Conservation (phyloP, 2,329 filamentous ascomycete genomes). For the Didymosphaeria variabile region DNA sequence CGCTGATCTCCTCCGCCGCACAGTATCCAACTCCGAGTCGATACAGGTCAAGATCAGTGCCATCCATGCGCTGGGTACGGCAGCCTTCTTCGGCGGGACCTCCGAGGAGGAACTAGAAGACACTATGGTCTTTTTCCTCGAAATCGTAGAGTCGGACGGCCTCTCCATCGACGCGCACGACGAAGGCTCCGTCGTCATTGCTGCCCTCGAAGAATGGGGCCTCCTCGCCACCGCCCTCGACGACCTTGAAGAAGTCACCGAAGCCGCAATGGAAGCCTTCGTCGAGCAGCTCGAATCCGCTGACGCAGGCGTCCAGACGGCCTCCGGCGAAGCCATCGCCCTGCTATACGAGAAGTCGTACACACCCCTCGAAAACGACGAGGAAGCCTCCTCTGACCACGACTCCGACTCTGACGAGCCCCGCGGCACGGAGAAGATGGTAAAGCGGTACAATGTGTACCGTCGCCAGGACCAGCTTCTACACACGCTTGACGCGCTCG, state of each 20-base stretch:
- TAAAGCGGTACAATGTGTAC: conserved; percentile 74
- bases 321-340: conserved; percentile 82
- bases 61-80: conserved; percentile 77
- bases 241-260: conserved; percentile 75
- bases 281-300: conserved; percentile 84
- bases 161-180: conserved; percentile 75
- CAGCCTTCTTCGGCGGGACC: conserved; percentile 78
- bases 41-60: conserved; percentile 72
- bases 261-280: conserved; percentile 79
- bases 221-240: conserved; percentile 81
- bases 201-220: conserved; percentile 80
- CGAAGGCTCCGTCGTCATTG: conserved; percentile 73
- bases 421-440: conserved; percentile 43
- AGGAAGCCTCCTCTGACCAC: conserved; percentile 59
- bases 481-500: conserved; percentile 66
- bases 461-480: conserved; percentile 69
- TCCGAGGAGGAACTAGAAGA: conserved; percentile 73
- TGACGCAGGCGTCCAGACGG: conserved; percentile 76
- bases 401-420: conserved; percentile 53
- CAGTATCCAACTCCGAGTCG: conserved; percentile 73
- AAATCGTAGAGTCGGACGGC: conserved; percentile 83
- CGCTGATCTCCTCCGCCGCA: conserved; percentile 65
- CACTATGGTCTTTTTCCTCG: conserved; percentile 77
- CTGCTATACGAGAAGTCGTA: conserved; percentile 80
- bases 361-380: conserved; percentile 66